These are phyloP conservation scores for Acanthochlamys bracteata DNA, from an alignment of 106 monocot genomes.

Conservation along the genomic window DNA sequence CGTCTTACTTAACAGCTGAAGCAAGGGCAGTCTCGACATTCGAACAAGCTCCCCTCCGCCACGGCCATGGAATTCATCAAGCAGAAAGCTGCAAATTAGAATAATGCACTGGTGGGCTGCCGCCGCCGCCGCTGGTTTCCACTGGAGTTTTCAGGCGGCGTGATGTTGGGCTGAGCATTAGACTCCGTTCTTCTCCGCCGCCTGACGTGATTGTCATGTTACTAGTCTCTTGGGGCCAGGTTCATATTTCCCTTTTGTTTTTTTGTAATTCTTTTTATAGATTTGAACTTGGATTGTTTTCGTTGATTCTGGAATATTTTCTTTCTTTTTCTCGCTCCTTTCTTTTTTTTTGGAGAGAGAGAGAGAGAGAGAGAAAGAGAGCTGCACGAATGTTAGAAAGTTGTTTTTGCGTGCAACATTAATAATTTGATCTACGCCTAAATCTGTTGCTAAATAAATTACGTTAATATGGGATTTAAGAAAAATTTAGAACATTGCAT, in stretches of 20 bases:
- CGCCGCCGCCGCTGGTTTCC: constrained; percentile 48
- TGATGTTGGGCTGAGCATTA: constrained; percentile 98
- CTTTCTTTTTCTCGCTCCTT: no score
- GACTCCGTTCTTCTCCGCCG: constrained; percentile 68
- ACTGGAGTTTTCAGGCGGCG: constrained; percentile 90
- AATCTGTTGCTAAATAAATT: no score
- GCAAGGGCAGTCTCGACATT: constrained; percentile 59
- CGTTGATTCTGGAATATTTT: no score
- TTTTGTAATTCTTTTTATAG: not conserved
- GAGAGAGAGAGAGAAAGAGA: no score
- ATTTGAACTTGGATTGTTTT: not conserved
- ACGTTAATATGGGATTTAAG: no score
- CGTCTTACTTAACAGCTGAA: constrained; percentile 31
- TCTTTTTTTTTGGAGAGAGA: no score
- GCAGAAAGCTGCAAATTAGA: constrained; percentile 21
- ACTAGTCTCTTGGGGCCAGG: constrained; percentile 65
- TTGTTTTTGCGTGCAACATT: no score
- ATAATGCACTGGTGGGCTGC: not conserved
- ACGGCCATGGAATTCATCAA: constrained; percentile 59
- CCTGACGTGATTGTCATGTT: constrained; percentile 63
- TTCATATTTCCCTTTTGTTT: not conserved
- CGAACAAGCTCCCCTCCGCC: constrained; percentile 73
- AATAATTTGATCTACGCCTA: no score
- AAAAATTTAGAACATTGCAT: no score
- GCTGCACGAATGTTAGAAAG: no score